Base-by-base conservation (phyloP, 371 early-diverging fungal species). In the Haplosporangium sp. region DNA sequence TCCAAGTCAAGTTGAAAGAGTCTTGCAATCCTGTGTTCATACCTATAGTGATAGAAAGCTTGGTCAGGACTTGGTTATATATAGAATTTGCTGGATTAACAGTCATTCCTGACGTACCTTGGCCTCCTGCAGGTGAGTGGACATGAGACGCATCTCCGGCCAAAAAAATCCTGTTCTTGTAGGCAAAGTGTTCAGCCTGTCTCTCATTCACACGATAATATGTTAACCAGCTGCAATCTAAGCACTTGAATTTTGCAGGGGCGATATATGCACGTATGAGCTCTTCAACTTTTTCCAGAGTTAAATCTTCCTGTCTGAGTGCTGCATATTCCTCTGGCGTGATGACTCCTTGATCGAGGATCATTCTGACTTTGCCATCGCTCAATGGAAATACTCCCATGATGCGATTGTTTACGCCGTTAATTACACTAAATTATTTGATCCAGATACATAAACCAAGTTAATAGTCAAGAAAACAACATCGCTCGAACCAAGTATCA, bases 101-200 rank as follows among this genome's bases (percentile, higher is more conserved):
- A 17, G n/a, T 19, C 15, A 39, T 17, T 15, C 39, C 4, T 10
- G 39, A 38, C 17, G 8, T 58, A 63, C 76, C 76, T 62, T 76
- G 76, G 2, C 88, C 89, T 27, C 86, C 86, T 17, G 82, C 76
- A 19, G 88, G 88, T 1, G 75, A 74, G 47, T 83, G 77, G 1
- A 76, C 69, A 73, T 87, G 87, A 10, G 85, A 79, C 0, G 87
- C 86, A 69, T 87, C 87, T 1, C 87, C 87, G 20, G 82, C 77
- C 6, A 87, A 59, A 53, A 85, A 71, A 7, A 85, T 71, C 2
- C 85, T 78, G 11, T 60, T 42, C 34, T 77, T 69, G 27, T 77
- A 50, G 8, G 65, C 4, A 40, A 63, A 69, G 11, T 59, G 27
- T 15, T 75, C 59, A 3, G 83, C 83, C 0, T 61, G 68, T 39